phyloP scores from a whole-genome alignment of 1,139 yeast genomes.

The Taphrina flavorubra region DNA sequence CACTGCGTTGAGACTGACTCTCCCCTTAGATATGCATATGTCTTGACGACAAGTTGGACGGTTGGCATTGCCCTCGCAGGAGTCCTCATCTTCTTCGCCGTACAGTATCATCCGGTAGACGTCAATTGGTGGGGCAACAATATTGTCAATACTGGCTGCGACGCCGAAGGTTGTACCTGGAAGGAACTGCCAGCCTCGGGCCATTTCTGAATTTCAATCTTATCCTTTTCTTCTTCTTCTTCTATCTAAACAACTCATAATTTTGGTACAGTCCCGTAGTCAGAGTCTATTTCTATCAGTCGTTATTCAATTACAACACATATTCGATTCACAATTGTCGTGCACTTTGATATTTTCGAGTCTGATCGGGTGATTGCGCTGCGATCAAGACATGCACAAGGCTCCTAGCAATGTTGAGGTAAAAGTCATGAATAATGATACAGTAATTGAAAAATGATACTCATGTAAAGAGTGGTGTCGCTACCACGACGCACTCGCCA shows the following conservation, averaged over 20 bases:
- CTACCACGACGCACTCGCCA: neutral
- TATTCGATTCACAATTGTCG: no score
- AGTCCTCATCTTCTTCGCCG: constrained; percentile 57
- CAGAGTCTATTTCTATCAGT: no score
- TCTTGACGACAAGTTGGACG: constrained; percentile 64
- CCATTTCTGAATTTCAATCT: neutral
- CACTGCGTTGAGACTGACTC: constrained; percentile 59
- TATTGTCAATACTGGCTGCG: constrained; percentile 48
- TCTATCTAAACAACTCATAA: neutral
- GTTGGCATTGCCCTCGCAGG: constrained; percentile 57
- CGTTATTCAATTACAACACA: no score
- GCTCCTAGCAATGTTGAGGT: no score
- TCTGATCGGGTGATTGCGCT: no score
- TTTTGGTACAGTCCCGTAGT: no score
- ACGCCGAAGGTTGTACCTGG: constrained; percentile 44
- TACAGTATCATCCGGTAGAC: constrained; percentile 51
- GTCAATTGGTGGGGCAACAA: constrained; percentile 62
- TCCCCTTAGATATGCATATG: constrained; percentile 61
- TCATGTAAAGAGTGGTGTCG: neutral
- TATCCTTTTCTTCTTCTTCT: no score
- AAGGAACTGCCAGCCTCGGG: constrained; percentile 5
- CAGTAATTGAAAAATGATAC: neutral
- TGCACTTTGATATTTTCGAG: no score
- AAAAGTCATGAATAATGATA: neutral
- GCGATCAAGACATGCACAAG: no score